These are phyloP conservation scores for Cicer chorassanicum DNA, from an alignment of 306 rosid genomes.

Conservation along the genomic window DNA sequence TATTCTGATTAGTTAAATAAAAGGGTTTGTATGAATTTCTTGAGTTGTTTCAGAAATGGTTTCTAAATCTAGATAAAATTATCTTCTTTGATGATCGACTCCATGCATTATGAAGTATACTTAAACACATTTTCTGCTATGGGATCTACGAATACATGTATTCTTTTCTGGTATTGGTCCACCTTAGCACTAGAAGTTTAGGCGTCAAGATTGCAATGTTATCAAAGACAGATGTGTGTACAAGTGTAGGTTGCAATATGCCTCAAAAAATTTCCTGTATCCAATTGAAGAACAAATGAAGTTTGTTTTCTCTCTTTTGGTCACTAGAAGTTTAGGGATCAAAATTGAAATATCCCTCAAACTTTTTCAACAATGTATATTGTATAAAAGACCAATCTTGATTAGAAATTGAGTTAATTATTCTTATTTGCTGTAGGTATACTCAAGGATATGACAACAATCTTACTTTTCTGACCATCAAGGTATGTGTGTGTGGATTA, in stretches of 20 bases:
- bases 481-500: slow-evolving; percentile 54
- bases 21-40: background rate
- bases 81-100: background rate
- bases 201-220: slow-evolving; percentile 1
- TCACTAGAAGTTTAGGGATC: background rate
- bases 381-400: slow-evolving; percentile 14
- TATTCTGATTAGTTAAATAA: background rate
- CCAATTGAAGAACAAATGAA: no score
- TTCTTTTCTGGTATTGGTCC: background rate
- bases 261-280: no score
- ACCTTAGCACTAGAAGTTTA: background rate
- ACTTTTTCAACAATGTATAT: background rate
- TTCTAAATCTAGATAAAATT: background rate
- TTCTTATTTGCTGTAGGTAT: slow-evolving; percentile 58
- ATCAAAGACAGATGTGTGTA: no score
- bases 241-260: no score
- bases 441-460: slow-evolving; percentile 72
- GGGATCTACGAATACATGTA: background rate
- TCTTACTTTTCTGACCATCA: slow-evolving; percentile 79
- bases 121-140: slow-evolving; percentile 11
- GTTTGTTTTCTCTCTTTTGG: no score
- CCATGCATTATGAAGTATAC: slow-evolving; percentile 8
- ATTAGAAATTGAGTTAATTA: slow-evolving; percentile 6
- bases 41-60: background rate
- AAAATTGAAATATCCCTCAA: background rate